Evolutionary conservation across 2,329 filamentous ascomycete genomes (phyloP).

Genomic region (Fusarium nurragi): DNA sequence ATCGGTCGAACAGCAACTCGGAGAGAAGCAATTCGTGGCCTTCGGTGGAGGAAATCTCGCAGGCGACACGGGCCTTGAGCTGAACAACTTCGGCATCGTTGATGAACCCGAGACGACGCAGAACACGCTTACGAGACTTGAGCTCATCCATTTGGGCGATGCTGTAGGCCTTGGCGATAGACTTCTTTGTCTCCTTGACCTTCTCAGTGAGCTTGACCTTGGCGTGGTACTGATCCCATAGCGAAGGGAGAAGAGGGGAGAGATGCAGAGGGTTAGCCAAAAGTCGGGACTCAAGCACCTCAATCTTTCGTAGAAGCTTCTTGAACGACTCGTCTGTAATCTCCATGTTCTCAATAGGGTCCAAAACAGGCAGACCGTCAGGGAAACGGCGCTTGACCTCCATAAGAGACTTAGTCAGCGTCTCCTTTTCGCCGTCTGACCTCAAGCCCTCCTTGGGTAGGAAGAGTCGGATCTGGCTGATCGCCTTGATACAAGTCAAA

Average conservation of each 20-base stretch:
- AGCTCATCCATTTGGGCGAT: constrained; percentile 95
- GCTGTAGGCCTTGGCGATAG: constrained; percentile 84
- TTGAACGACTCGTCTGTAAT: constrained; percentile 95
- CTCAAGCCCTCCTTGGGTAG: constrained; percentile 78
- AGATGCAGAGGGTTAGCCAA: constrained; percentile 91
- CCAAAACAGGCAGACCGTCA: constrained; percentile 87
- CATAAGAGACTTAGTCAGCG: constrained; percentile 74
- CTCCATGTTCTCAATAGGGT: constrained; percentile 95
- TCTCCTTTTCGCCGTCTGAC: constrained; percentile 69
- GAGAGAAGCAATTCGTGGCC: constrained; percentile 94
- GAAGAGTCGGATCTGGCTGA: constrained; percentile 85
- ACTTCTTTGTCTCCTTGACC: constrained; percentile 89
- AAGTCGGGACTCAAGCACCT: constrained; percentile 91
- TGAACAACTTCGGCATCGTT: constrained; percentile 96
- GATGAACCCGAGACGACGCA: constrained; percentile 93
- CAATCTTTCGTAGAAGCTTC: constrained; percentile 92
- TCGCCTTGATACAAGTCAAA: constrained; percentile 83
- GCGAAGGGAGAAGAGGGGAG: constrained; percentile 81
- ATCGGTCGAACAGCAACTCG: constrained; percentile 94
- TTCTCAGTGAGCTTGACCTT: constrained; percentile 81
- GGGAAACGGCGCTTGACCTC: constrained; percentile 90
- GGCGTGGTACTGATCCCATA: constrained; percentile 86
- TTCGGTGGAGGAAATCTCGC: constrained; percentile 90
- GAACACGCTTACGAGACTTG: constrained; percentile 93
- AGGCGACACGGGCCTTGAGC: constrained; percentile 95